Evolutionary conservation across 148 eudicot genomes (phyloP), one percentile per base, ranked within the genome.

Genomic region (Tetragonia tetragonoides): DNA sequence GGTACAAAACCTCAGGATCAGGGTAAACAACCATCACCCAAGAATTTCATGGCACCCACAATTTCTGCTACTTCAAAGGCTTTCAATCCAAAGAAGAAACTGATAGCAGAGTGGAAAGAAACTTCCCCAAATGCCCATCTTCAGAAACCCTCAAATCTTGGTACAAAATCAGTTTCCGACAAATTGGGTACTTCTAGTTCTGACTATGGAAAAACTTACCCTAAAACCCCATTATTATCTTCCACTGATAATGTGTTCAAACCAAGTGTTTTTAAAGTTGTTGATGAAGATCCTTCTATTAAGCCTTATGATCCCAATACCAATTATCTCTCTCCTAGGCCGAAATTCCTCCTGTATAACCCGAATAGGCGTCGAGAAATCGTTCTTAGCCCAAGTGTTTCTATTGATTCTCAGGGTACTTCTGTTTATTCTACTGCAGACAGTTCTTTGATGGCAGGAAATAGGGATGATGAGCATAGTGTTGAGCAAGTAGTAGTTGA

Each of bases 41-140:
- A 89, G 85, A 84, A 89, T 65, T 89, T 86, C 83, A 91, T 91
- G 95, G 73, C 88, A 57, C 85, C 95, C 41, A 91, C 95, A n/a
- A 75, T 83, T 57, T 87, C 86, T 79, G 83, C 89, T 47, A 24
- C 88, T 53, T 82, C 91, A 23, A 91, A 86, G 78, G 83, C 75
- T 60, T 65, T 73, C 15, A 38, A 68, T 60, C 85, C 86, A 21
- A 87, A 83, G 73, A 87, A 82, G 84, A 92, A 85, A 83, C 74
- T 92, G 60, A 74, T 92, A 67, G 74, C 79, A 3, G 97, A 90
- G 75, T 83, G 88, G 77, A 84, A 86, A n/a, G 87, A 83, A 73
- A 41, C 38, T 72, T 75, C 56, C 39, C 39, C 78, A 17, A 72
- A 74, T 21, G 18, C 66, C 76, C 77, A 65, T 68, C 37, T 17